Evolutionary conservation across 306 rosid genomes (phyloP).

Genomic region (Oxytropis ochrocephala): DNA sequence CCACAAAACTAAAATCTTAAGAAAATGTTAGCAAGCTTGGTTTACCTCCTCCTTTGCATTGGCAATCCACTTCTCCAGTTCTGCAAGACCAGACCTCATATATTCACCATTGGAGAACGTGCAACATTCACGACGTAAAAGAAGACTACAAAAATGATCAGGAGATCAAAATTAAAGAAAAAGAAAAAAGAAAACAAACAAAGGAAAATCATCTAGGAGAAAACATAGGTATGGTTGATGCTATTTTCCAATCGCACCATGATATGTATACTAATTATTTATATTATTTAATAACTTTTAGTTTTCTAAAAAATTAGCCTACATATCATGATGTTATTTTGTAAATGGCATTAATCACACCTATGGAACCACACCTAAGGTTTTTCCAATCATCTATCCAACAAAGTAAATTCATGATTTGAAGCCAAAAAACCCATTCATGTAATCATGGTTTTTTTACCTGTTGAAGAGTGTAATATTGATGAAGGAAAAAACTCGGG

Average conservation of each 20-base stretch:
- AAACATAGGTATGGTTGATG: too few species aligned
- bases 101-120: conserved; percentile 97
- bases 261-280: too few species aligned
- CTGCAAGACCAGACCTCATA: conserved; percentile 93
- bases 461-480: conserved; percentile 95
- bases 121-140: conserved; percentile 94
- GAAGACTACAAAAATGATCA: conserved; percentile 47
- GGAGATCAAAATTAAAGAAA: neutral
- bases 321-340: too few species aligned
- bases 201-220: neutral
- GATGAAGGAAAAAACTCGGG: conserved; percentile 95
- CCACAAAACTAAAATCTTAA: neutral
- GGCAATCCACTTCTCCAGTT: conserved; percentile 91
- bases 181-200: neutral
- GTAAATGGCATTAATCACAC: too few species aligned
- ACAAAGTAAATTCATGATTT: neutral
- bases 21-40: neutral
- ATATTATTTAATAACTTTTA: too few species aligned
- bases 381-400: neutral
- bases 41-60: conserved; percentile 75
- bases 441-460: conserved; percentile 35
- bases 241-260: too few species aligned
- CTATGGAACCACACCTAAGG: too few species aligned
- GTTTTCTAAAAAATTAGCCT: too few species aligned
- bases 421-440: neutral